Evolutionary conservation across 2,329 filamentous ascomycete genomes (phyloP).

Genomic region (Mycocentrospora acerina): DNA sequence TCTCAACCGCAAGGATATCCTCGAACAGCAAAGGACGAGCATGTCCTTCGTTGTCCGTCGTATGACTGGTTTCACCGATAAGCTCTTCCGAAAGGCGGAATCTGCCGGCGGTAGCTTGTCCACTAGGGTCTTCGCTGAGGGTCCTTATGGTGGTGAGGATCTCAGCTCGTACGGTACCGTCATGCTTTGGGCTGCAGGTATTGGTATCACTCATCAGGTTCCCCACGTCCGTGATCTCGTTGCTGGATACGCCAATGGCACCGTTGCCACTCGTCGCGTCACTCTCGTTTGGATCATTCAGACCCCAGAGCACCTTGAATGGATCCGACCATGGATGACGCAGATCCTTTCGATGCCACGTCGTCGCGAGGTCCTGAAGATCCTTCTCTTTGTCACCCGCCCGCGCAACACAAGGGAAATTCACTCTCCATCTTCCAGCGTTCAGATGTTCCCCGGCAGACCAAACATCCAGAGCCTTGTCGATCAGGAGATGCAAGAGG

Average conservation of each 20-base stretch:
- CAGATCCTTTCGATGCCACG: slow-evolving; percentile 78
- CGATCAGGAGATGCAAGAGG: slow-evolving; percentile 75
- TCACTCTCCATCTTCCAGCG: slow-evolving; percentile 71
- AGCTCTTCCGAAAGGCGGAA: slow-evolving; percentile 71
- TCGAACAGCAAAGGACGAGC: slow-evolving; percentile 53
- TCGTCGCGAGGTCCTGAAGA: slow-evolving; percentile 78
- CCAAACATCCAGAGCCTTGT: slow-evolving; percentile 81
- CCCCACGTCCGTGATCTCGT: slow-evolving; percentile 75
- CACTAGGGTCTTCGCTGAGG: slow-evolving; percentile 77
- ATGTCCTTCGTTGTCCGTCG: slow-evolving; percentile 86
- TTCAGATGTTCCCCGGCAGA: slow-evolving; percentile 89
- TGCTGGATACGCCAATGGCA: slow-evolving; percentile 62
- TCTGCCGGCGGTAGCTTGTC: slow-evolving; percentile 57
- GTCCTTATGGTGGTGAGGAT: slow-evolving; percentile 80
- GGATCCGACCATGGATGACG: slow-evolving; percentile 91
- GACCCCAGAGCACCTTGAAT: slow-evolving; percentile 84
- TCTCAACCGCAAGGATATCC: slow-evolving; percentile 54
- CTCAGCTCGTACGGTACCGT: slow-evolving; percentile 91
- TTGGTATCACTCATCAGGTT: slow-evolving; percentile 93
- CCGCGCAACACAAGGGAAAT: slow-evolving; percentile 84
- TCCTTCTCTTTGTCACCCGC: slow-evolving; percentile 87
- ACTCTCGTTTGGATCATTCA: slow-evolving; percentile 92
- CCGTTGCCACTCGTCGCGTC: slow-evolving; percentile 76
- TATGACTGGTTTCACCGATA: slow-evolving; percentile 83
- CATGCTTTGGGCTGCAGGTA: slow-evolving; percentile 87